phyloP scores from a whole-genome alignment of 495 filamentous ascomycete genomes.

The Penicillium pancosmium region DNA sequence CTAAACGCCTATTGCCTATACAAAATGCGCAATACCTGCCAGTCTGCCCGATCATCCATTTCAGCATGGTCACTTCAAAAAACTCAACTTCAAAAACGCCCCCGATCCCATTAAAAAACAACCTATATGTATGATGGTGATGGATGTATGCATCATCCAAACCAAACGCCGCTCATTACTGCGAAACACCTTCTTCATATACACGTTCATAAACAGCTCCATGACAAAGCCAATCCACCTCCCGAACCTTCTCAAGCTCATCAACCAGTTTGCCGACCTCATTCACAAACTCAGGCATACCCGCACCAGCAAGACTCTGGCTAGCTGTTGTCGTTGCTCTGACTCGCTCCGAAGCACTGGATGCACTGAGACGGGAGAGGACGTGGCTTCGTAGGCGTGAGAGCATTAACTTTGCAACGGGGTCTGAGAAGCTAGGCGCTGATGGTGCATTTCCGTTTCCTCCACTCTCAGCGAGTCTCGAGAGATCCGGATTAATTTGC shows the following conservation, averaged over 20 bases:
- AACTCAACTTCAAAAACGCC: no score
- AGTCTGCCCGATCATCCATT: no score
- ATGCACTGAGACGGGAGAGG: slow-evolving; percentile 71
- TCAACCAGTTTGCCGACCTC: slow-evolving; percentile 83
- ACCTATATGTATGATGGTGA: no score
- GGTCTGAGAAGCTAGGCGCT: slow-evolving; percentile 62
- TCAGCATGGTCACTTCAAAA: no score
- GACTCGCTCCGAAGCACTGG: slow-evolving; percentile 78
- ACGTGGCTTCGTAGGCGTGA: slow-evolving; percentile 75
- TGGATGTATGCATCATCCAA: no score
- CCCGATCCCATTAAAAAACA: no score
- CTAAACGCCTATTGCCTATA: no score
- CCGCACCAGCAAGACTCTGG: slow-evolving; percentile 77
- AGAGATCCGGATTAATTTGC: slow-evolving; percentile 32
- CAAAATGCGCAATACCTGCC: no score
- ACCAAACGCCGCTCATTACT: slow-evolving; percentile 6
- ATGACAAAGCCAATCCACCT: slow-evolving; percentile 81
- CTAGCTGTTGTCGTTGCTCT: slow-evolving; percentile 78
- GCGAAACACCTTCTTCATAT: slow-evolving; percentile 35
- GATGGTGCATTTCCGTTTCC: slow-evolving; percentile 10
- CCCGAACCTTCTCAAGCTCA: slow-evolving; percentile 70
- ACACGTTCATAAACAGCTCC: slow-evolving; percentile 78
- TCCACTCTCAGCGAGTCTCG: slow-evolving; percentile 11
- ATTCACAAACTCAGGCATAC: slow-evolving; percentile 86
- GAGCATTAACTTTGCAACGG: slow-evolving; percentile 79